These are phyloP conservation scores for Symmetrospora coprosmae DNA, from an alignment of 768 basidiomycete genomes.

Conservation along the genomic window DNA sequence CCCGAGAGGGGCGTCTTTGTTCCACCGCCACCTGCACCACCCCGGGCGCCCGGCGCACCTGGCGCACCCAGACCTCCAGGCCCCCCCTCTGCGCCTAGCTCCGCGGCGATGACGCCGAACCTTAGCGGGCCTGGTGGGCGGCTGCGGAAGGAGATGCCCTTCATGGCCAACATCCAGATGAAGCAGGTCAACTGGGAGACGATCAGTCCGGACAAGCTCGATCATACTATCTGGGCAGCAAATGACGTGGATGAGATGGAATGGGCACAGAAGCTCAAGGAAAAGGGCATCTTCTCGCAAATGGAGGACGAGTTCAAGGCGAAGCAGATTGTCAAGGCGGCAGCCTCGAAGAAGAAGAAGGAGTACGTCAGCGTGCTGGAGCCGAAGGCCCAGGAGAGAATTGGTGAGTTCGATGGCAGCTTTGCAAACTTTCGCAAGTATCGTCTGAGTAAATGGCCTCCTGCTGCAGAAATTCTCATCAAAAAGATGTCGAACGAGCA, in stretches of 20 bases:
- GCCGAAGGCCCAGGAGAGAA: constrained; percentile 76
- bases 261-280: constrained; percentile 56
- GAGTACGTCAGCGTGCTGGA: constrained; percentile 85
- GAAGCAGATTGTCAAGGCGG: constrained; percentile 52
- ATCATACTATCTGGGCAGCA: constrained; percentile 60
- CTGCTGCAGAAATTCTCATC: constrained; percentile 24
- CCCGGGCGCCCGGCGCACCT: constrained; percentile 22
- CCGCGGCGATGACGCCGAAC: constrained; percentile 39
- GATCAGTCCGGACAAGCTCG: constrained; percentile 71
- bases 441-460: too few species aligned
- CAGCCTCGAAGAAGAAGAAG: constrained; percentile 68
- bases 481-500: constrained; percentile 14
- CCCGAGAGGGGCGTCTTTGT: constrained; percentile 25
- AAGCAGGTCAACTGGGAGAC: constrained; percentile 99
- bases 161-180: constrained; percentile 80
- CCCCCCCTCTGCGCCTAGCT: constrained; percentile 34
- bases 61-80: constrained; percentile 26
- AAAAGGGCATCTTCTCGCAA: constrained; percentile 78
- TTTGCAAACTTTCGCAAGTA: too few species aligned
- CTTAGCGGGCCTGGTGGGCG: constrained; percentile 35
- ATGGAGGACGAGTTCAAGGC: constrained; percentile 99
- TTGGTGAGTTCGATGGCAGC: too few species aligned
- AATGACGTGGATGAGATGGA: constrained; percentile 37
- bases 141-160: constrained; percentile 66
- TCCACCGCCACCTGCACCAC: constrained; percentile 32